Percentiles rank a stretch among this genome's conserved stretches.
Conservation (phyloP, 2,329 filamentous ascomycete species). For the Septoria linicola region DNA sequence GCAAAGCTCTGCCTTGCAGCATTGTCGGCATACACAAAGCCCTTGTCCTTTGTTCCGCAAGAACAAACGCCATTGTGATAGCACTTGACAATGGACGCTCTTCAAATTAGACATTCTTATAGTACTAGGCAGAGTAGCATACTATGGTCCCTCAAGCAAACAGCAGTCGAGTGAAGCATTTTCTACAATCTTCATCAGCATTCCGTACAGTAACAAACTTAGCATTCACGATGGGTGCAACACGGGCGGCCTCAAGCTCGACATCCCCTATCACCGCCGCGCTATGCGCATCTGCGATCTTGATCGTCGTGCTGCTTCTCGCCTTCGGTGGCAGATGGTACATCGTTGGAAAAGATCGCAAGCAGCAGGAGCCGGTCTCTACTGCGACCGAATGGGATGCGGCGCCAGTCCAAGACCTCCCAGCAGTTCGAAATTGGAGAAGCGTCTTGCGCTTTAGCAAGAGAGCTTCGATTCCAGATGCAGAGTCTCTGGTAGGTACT, state of each 20-base stretch:
- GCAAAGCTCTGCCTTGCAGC: background rate
- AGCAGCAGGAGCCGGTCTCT: background rate
- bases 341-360: background rate
- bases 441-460: background rate
- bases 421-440: background rate
- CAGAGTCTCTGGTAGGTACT: background rate
- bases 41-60: background rate
- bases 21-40: background rate
- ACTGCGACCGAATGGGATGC: background rate
- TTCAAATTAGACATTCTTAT: no score
- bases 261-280: background rate
- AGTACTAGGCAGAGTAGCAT: no score
- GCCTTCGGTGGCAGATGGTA: background rate
- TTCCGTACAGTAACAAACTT: background rate
- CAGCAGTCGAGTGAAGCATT: background rate
- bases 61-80: background rate
- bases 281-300: background rate
- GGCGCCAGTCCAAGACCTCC: background rate
- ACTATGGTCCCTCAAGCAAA: background rate
- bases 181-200: background rate
- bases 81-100: background rate
- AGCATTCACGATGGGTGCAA: constrained; percentile 5
- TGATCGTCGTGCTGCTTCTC: background rate
- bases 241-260: constrained; percentile 1
- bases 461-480: background rate